Conservation (phyloP, 2,329 filamentous ascomycete genomes). For the Trichoderma polysporum region DNA sequence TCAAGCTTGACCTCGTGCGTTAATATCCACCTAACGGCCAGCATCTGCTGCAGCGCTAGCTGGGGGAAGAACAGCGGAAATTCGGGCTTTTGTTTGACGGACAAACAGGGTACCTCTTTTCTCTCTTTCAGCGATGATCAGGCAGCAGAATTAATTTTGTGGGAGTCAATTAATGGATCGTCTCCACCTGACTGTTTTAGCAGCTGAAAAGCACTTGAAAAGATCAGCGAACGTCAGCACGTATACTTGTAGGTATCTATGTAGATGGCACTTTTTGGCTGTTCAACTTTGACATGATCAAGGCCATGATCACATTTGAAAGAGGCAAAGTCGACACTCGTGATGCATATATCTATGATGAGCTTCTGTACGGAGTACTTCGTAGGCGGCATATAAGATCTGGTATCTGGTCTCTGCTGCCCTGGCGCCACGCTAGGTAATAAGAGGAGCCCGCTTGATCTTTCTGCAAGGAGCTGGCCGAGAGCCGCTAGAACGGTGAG, state of each 20-base stretch:
- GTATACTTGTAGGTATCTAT: neutral
- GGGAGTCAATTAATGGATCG: constrained; percentile 8
- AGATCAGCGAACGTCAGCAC: constrained; percentile 3
- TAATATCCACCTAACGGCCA: neutral
- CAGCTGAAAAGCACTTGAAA: neutral
- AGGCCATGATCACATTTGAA: neutral
- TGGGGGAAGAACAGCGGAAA: neutral
- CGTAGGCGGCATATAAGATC: neutral
- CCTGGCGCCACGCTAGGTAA: constrained; percentile 3
- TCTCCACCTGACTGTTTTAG: constrained; percentile 11
- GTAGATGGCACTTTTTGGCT: neutral
- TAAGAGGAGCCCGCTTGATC: neutral
- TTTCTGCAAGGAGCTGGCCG: constrained; percentile 1
- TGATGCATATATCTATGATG: neutral
- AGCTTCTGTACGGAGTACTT: neutral
- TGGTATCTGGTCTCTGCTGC: neutral
- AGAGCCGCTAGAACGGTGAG: neutral
- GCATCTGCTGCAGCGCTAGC: constrained; percentile 11
- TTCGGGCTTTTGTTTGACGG: constrained; percentile 16
- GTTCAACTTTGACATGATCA: neutral
- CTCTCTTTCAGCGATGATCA: constrained; percentile 14
- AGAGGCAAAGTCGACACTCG: neutral
- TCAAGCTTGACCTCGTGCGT: neutral
- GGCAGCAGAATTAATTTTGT: constrained; percentile 25
- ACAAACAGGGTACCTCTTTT: neutral